phyloP scores from a whole-genome alignment of 2,329 filamentous ascomycete genomes.

The Purpureocillium lavendulum region DNA sequence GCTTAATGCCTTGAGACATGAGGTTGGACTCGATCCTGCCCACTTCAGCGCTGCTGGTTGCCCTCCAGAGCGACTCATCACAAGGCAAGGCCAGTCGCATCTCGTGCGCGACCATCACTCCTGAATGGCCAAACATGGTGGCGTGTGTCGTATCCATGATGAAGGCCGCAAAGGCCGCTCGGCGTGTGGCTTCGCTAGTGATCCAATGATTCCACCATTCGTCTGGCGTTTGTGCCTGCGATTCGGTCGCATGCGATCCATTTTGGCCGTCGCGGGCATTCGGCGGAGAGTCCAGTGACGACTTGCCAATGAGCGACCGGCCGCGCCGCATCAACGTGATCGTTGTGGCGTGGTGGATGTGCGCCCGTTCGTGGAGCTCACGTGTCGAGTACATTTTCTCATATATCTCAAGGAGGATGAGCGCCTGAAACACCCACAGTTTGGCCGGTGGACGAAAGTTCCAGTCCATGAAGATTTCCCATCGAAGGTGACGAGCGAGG shows the following conservation, averaged over 20 bases:
- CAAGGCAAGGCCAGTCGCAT: constrained; percentile 87
- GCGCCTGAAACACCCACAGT: constrained; percentile 89
- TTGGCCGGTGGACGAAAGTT: constrained; percentile 90
- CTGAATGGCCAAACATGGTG: constrained; percentile 96
- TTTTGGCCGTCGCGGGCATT: constrained; percentile 53
- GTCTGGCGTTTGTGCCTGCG: constrained; percentile 58
- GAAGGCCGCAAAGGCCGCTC: constrained; percentile 89
- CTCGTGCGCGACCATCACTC: constrained; percentile 94
- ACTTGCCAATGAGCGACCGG: constrained; percentile 80
- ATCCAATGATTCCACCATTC: constrained; percentile 98
- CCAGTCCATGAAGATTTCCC: constrained; percentile 88
- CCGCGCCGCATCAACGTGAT: constrained; percentile 92
- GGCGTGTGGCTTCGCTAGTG: constrained; percentile 80
- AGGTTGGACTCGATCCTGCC: constrained; percentile 74
- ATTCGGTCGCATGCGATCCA: constrained; percentile 50
- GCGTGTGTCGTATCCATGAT: constrained; percentile 93
- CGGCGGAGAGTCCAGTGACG: constrained; percentile 75
- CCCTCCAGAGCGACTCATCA: constrained; percentile 87
- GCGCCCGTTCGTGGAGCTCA: constrained; percentile 84
- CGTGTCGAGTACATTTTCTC: constrained; percentile 98
- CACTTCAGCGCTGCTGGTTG: constrained; percentile 80
- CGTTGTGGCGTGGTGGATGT: constrained; percentile 94
- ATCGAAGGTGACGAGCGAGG: constrained; percentile 84
- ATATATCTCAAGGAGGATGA: constrained; percentile 83
- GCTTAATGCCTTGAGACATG: constrained; percentile 72